Evolutionary conservation across 805 yeast genomes (phyloP), one percentile per base, ranked within the genome.

Genomic region (Wickerhamiella siamensis): DNA sequence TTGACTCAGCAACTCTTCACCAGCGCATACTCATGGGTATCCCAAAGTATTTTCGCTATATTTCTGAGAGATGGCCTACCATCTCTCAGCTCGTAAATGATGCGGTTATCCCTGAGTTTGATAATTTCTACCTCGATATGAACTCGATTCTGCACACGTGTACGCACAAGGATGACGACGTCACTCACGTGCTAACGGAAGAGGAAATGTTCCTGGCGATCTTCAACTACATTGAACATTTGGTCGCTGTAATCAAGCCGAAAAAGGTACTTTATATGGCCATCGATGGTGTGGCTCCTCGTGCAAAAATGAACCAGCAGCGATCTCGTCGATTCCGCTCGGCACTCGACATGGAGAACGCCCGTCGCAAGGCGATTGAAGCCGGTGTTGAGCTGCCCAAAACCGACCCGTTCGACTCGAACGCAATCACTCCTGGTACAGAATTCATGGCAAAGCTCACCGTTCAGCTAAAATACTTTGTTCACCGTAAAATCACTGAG

Each of bases 221-320:
- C 38, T 88, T 87, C 65, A 79, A 83, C 27, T 91, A 91, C 56
- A 88, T 91, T 48, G 98, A 91, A 59, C 96, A 91, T 61, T 66
- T 91, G 43, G 88, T 91, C 55, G 78, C 78, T 47, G 75, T 84
- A 20, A 86, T 91, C 50, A 76, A 77, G 58, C 99, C 99, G 6
- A 70, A 81, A 53, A 72, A 83, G 57, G 74, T 79, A 12, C 83
- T 88, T 52, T 87, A 80, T 58, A 86, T 88, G 95, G 97, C 98
- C 3, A 83, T 88, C 53, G 98, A 88, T 64, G 98, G 98, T 58
- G 97, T 88, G 40, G 98, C 98, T 0, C 98, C 98, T 33, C 70
- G 98, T 59, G 98, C 98, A 9, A 88, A 88, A 58, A 87, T 88
- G 95, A 88, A 88, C 59, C 97, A 88, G 62, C 98, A 88, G 62